Evolutionary conservation across 345 rosid genomes (phyloP), one percentile per base, ranked within the genome.

Genomic region (Rhizophora mangle): DNA sequence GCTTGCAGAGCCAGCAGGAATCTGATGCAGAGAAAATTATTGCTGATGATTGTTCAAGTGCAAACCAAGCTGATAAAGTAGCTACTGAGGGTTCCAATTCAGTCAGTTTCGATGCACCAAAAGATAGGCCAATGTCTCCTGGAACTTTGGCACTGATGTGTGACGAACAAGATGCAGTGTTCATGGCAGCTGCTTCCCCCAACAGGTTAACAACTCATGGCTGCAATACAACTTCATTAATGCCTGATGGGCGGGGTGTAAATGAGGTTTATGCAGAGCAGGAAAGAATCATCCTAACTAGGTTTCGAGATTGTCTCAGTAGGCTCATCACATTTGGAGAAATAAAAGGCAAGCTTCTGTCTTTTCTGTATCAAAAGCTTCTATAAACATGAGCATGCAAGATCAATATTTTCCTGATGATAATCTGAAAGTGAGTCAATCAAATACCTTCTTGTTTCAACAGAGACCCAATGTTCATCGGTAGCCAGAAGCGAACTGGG

Each of bases 81-180:
- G 85, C 72, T 57, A 72, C 69, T 46, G 87, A 83, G 56, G 84
- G 79, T 74, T 84, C 83, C 24, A 77, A 68, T 67, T 82, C 79
- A 26, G 93, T 84, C 68, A 83, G 89, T 59, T 77, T 69, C 37
- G 92, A 87, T 77, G 82, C 70, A 31, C 82, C 87, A 65, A 88
- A 86, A 80, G 85, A 73, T 52, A 86, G 91, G 72, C 99, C 99
- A n/a, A 83, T 96, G 85, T 96, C 98, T 71, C 99, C 99, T 56
- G 98, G 93, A 78, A 96, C 99, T 58, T 80, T 96, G 86, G 99
- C 92, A 67, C 81, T 96, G 79, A 96, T 96, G 99, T 96, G 99
- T 69, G 96, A 96, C 79, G 99, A 96, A 74, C 87, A 92, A 71
- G 99, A 92, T 73, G 76, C 96, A 11, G 82, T 95, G 78, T 88